A percentile compares a stretch with the other conserved stretches of the same genome.
These are phyloP conservation scores for Carallia brachiata DNA, from an alignment of 345 rosid genomes.

Conservation along the genomic window DNA sequence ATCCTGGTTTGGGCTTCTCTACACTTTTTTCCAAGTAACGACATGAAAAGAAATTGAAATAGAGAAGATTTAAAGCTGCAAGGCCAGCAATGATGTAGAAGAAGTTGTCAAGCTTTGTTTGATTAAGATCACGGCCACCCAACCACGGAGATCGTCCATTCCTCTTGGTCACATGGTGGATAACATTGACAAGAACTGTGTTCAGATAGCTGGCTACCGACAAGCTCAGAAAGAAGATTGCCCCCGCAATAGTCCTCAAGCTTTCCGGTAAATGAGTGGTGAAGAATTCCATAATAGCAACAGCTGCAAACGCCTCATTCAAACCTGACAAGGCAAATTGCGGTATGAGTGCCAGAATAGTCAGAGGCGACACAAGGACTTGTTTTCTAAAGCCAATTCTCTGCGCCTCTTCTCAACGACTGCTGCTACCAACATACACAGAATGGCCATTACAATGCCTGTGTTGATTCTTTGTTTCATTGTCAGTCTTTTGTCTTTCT, in stretches of 20 bases:
- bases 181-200: constrained; percentile 43
- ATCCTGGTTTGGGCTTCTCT: neutral
- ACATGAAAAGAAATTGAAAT: constrained; percentile 51
- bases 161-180: constrained; percentile 25
- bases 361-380: constrained; percentile 43
- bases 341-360: constrained; percentile 46
- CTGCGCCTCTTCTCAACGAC: constrained; percentile 46
- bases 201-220: constrained; percentile 52
- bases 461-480: constrained; percentile 48
- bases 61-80: constrained; percentile 41
- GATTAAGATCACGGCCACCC: constrained; percentile 61
- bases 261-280: constrained; percentile 64
- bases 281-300: constrained; percentile 65
- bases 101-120: constrained; percentile 48
- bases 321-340: constrained; percentile 63
- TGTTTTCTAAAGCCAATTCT: constrained; percentile 34
- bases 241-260: constrained; percentile 78
- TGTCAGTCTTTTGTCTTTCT: constrained; percentile 38
- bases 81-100: constrained; percentile 47
- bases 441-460: constrained; percentile 54
- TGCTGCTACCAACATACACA: constrained; percentile 55
- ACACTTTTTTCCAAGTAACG: constrained; percentile 16
- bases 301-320: constrained; percentile 65
- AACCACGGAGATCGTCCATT: constrained; percentile 43
- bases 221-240: constrained; percentile 60